Percentiles rank a stretch among this genome's conserved stretches.
Evolutionary conservation across 352 stramenopile species (phyloP).

Genomic region (Globisporangium megalacanthum): DNA sequence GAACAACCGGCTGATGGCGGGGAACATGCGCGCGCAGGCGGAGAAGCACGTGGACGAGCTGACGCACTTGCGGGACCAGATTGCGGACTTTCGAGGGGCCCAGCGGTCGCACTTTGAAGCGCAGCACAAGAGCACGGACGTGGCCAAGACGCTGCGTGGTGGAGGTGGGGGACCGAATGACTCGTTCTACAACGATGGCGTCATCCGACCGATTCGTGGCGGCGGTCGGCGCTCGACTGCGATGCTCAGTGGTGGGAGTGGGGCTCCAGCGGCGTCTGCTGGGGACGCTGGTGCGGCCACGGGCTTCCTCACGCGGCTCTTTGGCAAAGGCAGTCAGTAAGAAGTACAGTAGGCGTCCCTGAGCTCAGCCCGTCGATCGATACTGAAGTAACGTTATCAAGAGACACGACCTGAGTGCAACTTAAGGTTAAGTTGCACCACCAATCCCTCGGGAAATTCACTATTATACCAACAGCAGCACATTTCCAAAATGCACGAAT

Average conservation of each 20-base stretch:
- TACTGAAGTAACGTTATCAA: too few relatives aligned
- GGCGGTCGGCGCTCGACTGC: constrained; percentile 55
- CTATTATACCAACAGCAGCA: too few relatives aligned
- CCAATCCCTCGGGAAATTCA: too few relatives aligned
- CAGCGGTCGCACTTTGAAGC: constrained; percentile 76
- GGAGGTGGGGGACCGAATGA: constrained; percentile 16
- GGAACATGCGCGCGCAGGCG: constrained; percentile 85
- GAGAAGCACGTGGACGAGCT: constrained; percentile 88
- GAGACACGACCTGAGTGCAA: too few relatives aligned
- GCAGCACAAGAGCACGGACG: constrained; percentile 34
- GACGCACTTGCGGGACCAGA: constrained; percentile 79
- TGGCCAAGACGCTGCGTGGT: constrained; percentile 63
- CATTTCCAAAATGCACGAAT: too few relatives aligned
- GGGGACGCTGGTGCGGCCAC: constrained; percentile 18
- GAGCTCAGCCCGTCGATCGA: too few relatives aligned
- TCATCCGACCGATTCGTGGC: constrained; percentile 72
- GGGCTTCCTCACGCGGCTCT: constrained; percentile 49
- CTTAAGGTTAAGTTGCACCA: too few relatives aligned
- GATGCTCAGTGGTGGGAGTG: constrained; percentile 19
- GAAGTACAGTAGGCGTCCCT: too few relatives aligned
- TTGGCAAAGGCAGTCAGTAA: constrained; percentile 26
- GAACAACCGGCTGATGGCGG: constrained; percentile 84
- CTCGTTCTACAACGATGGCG: constrained; percentile 58
- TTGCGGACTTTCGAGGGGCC: constrained; percentile 72
- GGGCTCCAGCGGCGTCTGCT: constrained; percentile 5